phyloP scores from a whole-genome alignment of 202 grass and related monocot species.

The Saccharum hybrid region DNA sequence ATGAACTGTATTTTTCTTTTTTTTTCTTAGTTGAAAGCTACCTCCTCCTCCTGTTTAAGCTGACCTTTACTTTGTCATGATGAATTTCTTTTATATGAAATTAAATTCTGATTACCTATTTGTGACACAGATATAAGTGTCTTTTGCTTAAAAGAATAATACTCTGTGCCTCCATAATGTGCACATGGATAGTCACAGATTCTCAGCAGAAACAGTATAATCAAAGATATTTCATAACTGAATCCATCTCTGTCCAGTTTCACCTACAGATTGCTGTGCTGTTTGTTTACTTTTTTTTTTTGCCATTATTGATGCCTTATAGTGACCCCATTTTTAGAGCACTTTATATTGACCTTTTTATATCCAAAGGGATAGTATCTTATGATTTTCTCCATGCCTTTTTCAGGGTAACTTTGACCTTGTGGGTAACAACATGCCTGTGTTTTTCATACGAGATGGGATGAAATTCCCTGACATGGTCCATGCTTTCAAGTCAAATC shows the following conservation, averaged over 20 bases:
- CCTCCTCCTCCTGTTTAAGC: neutral
- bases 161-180: neutral
- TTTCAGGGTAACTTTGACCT: constrained; percentile 91
- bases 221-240: neutral
- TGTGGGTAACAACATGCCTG: constrained; percentile 90
- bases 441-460: constrained; percentile 89
- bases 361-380: neutral
- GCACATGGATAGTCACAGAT: too few species aligned
- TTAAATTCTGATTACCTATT: neutral
- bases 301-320: neutral
- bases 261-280: neutral
- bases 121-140: neutral
- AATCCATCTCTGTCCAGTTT: neutral
- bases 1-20: neutral
- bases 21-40: neutral
- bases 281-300: constrained; percentile 3
- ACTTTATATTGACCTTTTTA: neutral
- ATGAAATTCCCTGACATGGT: constrained; percentile 99
- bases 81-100: neutral
- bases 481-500: constrained; percentile 88
- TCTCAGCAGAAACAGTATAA: neutral
- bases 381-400: constrained; percentile 3
- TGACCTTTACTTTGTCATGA: neutral
- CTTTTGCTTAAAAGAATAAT: neutral
- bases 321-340: neutral